Evolutionary conservation across 805 yeast species (phyloP).

Genomic region (Hagleromyces aurorensis): DNA sequence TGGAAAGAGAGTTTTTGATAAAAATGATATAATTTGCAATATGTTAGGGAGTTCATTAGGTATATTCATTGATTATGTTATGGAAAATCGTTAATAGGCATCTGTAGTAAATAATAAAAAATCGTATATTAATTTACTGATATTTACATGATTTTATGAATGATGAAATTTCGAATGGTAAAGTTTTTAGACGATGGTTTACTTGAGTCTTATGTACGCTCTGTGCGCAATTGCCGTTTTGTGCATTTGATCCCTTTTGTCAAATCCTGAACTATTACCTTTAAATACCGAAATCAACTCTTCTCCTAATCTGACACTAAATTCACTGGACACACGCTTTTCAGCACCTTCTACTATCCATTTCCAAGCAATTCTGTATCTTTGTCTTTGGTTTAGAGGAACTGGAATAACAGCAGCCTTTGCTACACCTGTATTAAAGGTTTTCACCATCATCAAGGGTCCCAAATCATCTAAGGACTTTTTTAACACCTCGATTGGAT

Average conservation of each 20-base stretch:
- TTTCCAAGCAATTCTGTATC: constrained; percentile 76
- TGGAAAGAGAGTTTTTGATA: constrained; percentile 40
- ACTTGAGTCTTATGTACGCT: constrained; percentile 54
- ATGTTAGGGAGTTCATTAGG: constrained; percentile 26
- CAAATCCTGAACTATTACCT: constrained; percentile 78
- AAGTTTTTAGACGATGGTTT: constrained; percentile 2
- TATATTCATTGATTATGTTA: constrained; percentile 11
- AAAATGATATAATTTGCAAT: constrained; percentile 37
- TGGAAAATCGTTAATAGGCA: constrained; percentile 5
- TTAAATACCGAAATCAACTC: constrained; percentile 70
- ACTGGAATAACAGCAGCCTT: constrained; percentile 74
- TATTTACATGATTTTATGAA: constrained; percentile 4
- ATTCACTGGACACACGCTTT: constrained; percentile 70
- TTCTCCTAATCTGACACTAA: constrained; percentile 84
- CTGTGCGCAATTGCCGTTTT: constrained; percentile 83
- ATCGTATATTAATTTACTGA: background rate
- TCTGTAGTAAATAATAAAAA: constrained; percentile 1
- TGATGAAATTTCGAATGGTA: constrained; percentile 1
- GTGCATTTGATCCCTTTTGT: constrained; percentile 75
- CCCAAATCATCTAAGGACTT: constrained; percentile 72
- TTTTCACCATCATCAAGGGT: constrained; percentile 72
- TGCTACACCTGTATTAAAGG: constrained; percentile 78
- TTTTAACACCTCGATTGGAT: constrained; percentile 72
- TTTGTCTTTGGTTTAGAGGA: constrained; percentile 74
- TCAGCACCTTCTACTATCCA: constrained; percentile 87